A percentile compares a stretch with the other conserved stretches of the same genome.
Evolutionary conservation across 768 basidiomycete genomes (phyloP).

Genomic region (Lactarius akahatsu): DNA sequence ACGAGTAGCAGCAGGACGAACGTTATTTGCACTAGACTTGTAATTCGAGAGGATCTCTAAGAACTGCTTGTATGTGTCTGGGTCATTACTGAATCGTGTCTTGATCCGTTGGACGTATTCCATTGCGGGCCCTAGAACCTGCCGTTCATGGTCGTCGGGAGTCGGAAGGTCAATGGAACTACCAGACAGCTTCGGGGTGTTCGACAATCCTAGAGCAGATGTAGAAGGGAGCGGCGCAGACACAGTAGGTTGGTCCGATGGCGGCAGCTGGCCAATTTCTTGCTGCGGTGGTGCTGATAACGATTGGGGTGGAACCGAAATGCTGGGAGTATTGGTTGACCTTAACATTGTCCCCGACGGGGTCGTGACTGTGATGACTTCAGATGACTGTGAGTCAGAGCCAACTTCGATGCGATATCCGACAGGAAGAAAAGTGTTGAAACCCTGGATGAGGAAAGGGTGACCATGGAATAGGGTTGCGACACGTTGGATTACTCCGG

Average conservation of each 20-base stretch:
- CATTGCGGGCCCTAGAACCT: conserved; percentile 71
- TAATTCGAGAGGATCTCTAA: conserved; percentile 71
- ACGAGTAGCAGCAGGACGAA: conserved; percentile 37
- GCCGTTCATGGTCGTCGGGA: conserved; percentile 24
- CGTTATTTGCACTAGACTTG: conserved; percentile 52
- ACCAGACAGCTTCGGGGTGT: conserved; percentile 7
- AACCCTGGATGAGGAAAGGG: conserved; percentile 89
- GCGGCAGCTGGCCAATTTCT: neutral
- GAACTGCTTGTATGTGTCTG: conserved; percentile 81
- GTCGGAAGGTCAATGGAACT: conserved; percentile 16
- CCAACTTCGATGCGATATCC: conserved; percentile 92
- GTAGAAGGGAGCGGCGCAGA: conserved; percentile 24
- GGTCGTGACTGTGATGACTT: conserved; percentile 75
- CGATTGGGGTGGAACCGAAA: conserved; percentile 18
- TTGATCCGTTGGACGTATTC: conserved; percentile 98
- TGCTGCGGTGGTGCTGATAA: neutral
- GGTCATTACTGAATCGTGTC: conserved; percentile 72
- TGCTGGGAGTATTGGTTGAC: conserved; percentile 32
- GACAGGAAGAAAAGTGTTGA: conserved; percentile 94
- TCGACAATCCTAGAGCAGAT: conserved; percentile 21
- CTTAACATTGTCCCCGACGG: conserved; percentile 57
- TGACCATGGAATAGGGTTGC: conserved; percentile 91
- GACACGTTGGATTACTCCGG: conserved; percentile 94
- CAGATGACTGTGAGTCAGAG: conserved; percentile 58
- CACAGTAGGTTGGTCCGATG: conserved; percentile 13